A percentile compares a stretch with the other conserved stretches of the same genome.
These are phyloP conservation scores for Ophiostoma sp. DNA, from an alignment of 2,329 filamentous ascomycete genomes.

Conservation along the genomic window DNA sequence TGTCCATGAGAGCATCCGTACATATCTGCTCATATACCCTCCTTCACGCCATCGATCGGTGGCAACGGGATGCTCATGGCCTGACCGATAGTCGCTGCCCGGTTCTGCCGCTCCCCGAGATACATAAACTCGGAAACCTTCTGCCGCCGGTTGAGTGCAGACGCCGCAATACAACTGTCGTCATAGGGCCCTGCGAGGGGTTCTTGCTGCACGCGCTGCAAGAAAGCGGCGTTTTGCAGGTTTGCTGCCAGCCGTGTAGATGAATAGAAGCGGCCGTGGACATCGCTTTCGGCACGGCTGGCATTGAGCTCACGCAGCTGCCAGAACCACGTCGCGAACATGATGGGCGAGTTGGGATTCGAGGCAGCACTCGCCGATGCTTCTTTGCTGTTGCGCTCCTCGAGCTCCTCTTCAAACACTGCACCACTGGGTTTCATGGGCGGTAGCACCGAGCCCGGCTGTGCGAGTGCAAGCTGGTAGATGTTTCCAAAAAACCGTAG, in stretches of 20 bases:
- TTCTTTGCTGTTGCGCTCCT: conserved; percentile 22
- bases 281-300: conserved; percentile 37
- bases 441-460: conserved; percentile 11
- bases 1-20: neutral
- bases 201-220: conserved; percentile 29
- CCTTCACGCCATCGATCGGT: conserved; percentile 25
- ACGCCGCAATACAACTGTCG: conserved; percentile 35
- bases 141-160: conserved; percentile 49
- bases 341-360: conserved; percentile 13
- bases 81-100: conserved; percentile 41
- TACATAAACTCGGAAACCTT: conserved; percentile 38
- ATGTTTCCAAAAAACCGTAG: conserved; percentile 32
- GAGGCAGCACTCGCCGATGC: conserved; percentile 32
- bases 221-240: conserved; percentile 32
- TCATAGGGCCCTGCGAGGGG: neutral
- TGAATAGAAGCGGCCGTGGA: conserved; percentile 55
- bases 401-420: conserved; percentile 31
- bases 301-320: conserved; percentile 28
- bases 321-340: conserved; percentile 32
- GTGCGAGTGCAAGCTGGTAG: conserved; percentile 28
- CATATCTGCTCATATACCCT: neutral
- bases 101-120: conserved; percentile 39
- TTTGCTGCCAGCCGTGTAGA: conserved; percentile 49
- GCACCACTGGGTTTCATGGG: conserved; percentile 23
- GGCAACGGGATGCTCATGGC: conserved; percentile 38